These are phyloP conservation scores for Chiua virens DNA, from an alignment of 768 basidiomycete genomes.

Conservation along the genomic window DNA sequence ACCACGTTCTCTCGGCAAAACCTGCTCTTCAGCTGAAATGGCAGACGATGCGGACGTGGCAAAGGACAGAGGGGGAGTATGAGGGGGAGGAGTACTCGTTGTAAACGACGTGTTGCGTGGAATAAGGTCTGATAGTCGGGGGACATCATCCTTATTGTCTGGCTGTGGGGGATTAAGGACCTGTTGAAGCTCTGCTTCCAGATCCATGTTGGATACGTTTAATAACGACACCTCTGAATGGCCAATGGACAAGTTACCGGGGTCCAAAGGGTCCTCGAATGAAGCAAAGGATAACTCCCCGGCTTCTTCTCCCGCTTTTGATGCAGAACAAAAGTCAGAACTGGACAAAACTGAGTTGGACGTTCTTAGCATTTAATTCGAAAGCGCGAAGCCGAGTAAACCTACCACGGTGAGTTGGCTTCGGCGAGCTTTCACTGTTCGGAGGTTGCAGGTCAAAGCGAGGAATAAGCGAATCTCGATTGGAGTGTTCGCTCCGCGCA, in stretches of 20 bases:
- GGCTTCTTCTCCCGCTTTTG: slow-evolving; percentile 27
- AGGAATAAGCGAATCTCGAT: slow-evolving; percentile 35
- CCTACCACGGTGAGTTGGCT: slow-evolving; percentile 16
- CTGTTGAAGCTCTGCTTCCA: slow-evolving; percentile 30
- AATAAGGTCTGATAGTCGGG: slow-evolving; percentile 26
- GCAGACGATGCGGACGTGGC: slow-evolving; percentile 16
- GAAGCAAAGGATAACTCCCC: slow-evolving; percentile 29
- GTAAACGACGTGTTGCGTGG: slow-evolving; percentile 22
- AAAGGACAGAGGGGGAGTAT: slow-evolving; percentile 20
- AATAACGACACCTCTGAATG: slow-evolving; percentile 37
- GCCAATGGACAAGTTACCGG: slow-evolving; percentile 35
- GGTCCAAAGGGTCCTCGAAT: slow-evolving; percentile 29
- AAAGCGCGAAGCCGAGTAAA: neutral
- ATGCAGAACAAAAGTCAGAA: slow-evolving; percentile 21
- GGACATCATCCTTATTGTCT: slow-evolving; percentile 9
- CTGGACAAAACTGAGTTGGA: slow-evolving; percentile 9
- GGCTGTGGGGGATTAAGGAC: slow-evolving; percentile 16
- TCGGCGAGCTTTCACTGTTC: slow-evolving; percentile 22
- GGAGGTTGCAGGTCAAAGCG: slow-evolving; percentile 29
- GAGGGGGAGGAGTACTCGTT: slow-evolving; percentile 30
- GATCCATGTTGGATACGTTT: slow-evolving; percentile 32
- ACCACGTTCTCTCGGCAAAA: slow-evolving; percentile 3
- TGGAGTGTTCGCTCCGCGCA: slow-evolving; percentile 15
- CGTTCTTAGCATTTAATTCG: neutral
- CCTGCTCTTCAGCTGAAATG: slow-evolving; percentile 12